Conservation (phyloP, 768 basidiomycete genomes). For the Amanita exitialis region DNA sequence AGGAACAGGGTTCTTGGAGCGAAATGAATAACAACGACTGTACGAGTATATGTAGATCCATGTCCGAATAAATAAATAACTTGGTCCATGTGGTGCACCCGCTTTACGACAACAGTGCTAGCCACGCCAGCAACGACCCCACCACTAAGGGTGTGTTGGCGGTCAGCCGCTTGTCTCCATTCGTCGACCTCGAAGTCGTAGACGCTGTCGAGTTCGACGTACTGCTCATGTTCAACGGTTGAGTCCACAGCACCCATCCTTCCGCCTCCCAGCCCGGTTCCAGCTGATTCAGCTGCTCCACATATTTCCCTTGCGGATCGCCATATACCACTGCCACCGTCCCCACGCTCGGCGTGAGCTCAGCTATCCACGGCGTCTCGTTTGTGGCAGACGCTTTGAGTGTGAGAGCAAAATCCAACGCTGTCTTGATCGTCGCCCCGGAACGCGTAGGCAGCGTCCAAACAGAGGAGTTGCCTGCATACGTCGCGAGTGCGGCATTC, state of each 20-base stretch:
- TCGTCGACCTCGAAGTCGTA: not conserved
- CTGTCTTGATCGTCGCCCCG: conserved; percentile 49
- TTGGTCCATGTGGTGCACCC: too few species aligned
- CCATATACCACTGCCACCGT: conserved; percentile 49
- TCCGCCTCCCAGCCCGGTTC: conserved; percentile 30
- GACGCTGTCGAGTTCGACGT: not conserved
- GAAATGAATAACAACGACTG: conserved; percentile 14
- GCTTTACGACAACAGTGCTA: not conserved
- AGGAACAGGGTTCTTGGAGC: conserved; percentile 56
- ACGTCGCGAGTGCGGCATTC: conserved; percentile 42
- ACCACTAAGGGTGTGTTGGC: not conserved
- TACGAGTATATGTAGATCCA: not conserved
- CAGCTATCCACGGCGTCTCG: conserved; percentile 29
- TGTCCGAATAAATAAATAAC: too few species aligned
- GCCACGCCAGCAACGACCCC: too few species aligned
- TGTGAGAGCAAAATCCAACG: conserved; percentile 49
- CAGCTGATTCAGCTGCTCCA: conserved; percentile 29
- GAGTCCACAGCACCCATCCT: conserved; percentile 45
- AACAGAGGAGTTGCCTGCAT: conserved; percentile 30
- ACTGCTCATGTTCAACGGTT: conserved; percentile 28
- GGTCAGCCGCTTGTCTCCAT: not conserved
- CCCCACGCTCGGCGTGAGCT: conserved; percentile 49
- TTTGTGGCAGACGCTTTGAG: conserved; percentile 21
- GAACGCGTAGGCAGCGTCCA: conserved; percentile 40
- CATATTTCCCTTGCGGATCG: conserved; percentile 50